These are phyloP conservation scores for Venturia effusa DNA, from an alignment of 2,329 filamentous ascomycete species.

Conservation along the genomic window DNA sequence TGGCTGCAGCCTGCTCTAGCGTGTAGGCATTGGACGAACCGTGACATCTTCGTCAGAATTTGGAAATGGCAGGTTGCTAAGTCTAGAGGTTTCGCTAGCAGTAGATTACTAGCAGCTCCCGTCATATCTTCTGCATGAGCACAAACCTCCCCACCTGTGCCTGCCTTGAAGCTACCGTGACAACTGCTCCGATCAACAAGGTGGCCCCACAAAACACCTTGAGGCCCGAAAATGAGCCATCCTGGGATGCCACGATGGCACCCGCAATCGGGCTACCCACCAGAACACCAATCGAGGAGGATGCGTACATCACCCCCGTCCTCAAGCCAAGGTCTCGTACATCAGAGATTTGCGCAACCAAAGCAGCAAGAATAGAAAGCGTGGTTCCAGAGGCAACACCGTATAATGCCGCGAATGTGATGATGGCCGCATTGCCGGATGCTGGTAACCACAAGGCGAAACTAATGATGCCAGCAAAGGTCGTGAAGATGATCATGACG, in stretches of 20 bases:
- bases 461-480: constrained; percentile 35
- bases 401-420: constrained; percentile 57
- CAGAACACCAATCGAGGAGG: constrained; percentile 53
- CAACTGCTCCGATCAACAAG: constrained; percentile 31
- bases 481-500: constrained; percentile 39
- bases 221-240: constrained; percentile 46
- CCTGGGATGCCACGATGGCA: constrained; percentile 36
- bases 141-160: constrained; percentile 20
- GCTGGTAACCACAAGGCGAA: constrained; percentile 45
- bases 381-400: constrained; percentile 60
- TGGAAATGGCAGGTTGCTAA: too few species aligned
- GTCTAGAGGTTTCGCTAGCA: too few species aligned
- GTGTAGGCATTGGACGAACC: too few species aligned
- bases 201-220: constrained; percentile 55
- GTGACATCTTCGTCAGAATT: too few species aligned
- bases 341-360: constrained; percentile 61
- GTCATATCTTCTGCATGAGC: constrained; percentile 16
- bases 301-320: constrained; percentile 52
- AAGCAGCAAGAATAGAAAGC: constrained; percentile 50
- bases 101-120: neutral
- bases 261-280: constrained; percentile 59
- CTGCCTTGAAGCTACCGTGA: constrained; percentile 22
- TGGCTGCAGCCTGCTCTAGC: too few species aligned
- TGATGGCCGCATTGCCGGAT: constrained; percentile 42
- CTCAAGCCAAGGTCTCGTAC: constrained; percentile 59